Base-by-base conservation (phyloP, 78 protist genomes). In the Acrasis kona region DNA sequence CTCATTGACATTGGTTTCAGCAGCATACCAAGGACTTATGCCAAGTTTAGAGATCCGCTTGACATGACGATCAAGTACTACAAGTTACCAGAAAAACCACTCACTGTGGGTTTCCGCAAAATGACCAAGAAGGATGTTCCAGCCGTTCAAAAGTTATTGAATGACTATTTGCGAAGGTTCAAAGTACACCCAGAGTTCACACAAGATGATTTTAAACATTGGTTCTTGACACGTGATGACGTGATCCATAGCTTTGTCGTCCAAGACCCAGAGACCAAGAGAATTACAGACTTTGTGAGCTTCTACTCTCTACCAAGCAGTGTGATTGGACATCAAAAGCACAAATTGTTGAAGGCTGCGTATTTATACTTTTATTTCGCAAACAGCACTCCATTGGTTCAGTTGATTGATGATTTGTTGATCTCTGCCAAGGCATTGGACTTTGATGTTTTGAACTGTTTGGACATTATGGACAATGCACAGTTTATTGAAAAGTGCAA, bases 361-460 rank as follows among this genome's bases (percentile, higher is more conserved):
- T 96, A 94, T 83, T 74, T 84, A 19, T 96, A 77, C 91, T 97
- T 94, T 93, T 82, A 88, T 81, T 88, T 93, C 10, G 76, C 94
- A 32, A 87, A 68, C n/a, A 80, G 75, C 12, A 65, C 50, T 4
- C n/a, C 87, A 3, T 7, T 95, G 37, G 5, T 10, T 30, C 68
- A 61, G 2, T 88, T 96, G 19, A 61, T 96, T 78, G 30, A 5
- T 1, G 97, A 93, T 12, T 97, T 93, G 9, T 83, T 96, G 19
- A 77, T 85, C 50, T 30, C 86, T 19, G 98, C 98, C 19, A 75
- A 81, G 74, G 29, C 70, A 83, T 37, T 2, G 2, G 84, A 77
- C 39, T 94, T 86, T 64, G 99, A 95, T 65, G 98, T 97, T 12
- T 94, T 81, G 89, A 97, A 97, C 88, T 87, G 93, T 36, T 87